A percentile compares a stretch with the other conserved stretches of the same genome.
These are phyloP conservation scores for Cucurbitaria berberidis DNA, from an alignment of 2,329 filamentous ascomycete species.

Conservation along the genomic window DNA sequence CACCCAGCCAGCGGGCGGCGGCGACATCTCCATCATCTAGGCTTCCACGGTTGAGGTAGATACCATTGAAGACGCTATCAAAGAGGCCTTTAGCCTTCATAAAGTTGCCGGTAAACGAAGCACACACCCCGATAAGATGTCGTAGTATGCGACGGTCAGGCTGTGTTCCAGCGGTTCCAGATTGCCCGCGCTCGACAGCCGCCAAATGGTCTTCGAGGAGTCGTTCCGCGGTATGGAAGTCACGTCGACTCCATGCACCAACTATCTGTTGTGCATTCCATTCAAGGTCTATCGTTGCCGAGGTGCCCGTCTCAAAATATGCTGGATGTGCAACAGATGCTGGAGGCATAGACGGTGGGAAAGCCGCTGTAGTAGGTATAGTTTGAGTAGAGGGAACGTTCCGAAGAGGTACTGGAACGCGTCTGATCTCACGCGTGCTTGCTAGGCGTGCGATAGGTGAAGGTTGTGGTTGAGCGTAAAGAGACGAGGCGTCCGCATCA, in stretches of 20 bases:
- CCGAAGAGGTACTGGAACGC: neutral
- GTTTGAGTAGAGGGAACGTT: neutral
- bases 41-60: constrained; percentile 23
- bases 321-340: constrained; percentile 2
- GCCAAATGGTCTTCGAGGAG: constrained; percentile 33
- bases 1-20: constrained; percentile 42
- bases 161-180: constrained; percentile 23
- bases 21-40: constrained; percentile 44
- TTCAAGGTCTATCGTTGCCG: constrained; percentile 17
- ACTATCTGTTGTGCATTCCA: constrained; percentile 30
- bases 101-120: constrained; percentile 37
- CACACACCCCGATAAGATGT: constrained; percentile 37
- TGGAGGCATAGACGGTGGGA: neutral
- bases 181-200: constrained; percentile 34
- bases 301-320: constrained; percentile 11
- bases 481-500: constrained; percentile 1
- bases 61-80: constrained; percentile 32
- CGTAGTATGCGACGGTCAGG: constrained; percentile 35
- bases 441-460: neutral
- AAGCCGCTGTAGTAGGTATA: neutral
- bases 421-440: neutral
- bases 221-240: constrained; percentile 26
- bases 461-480: constrained; percentile 1
- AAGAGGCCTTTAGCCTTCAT: constrained; percentile 37
- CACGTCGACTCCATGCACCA: constrained; percentile 25